Percentiles rank a stretch among this genome's conserved stretches.
Evolutionary conservation across 73 alveolate genomes (phyloP).

Genomic region (Tetrahymena borealis): DNA sequence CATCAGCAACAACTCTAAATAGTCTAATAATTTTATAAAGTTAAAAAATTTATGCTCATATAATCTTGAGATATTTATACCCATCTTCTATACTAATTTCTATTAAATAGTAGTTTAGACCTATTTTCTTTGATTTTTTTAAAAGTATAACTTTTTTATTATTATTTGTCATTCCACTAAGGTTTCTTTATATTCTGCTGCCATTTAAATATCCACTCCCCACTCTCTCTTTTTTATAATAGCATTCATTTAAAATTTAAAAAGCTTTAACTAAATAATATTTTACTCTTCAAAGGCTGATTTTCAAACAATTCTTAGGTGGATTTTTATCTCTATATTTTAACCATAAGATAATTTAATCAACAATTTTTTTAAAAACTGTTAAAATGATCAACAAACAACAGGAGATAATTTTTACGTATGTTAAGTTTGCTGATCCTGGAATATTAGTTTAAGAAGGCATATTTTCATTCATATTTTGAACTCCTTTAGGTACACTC

Average conservation of each 20-base stretch:
- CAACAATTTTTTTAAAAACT: too few relatives aligned
- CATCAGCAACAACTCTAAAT: background rate
- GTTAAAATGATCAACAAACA: background rate
- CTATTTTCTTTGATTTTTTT: background rate
- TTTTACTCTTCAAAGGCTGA: background rate
- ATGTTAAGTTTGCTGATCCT: background rate
- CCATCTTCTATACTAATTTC: background rate
- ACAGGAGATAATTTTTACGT: background rate
- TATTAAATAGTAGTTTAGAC: background rate
- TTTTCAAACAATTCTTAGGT: background rate
- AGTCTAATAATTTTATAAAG: too few relatives aligned
- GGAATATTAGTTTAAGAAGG: background rate
- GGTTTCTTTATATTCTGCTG: background rate
- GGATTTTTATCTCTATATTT: background rate
- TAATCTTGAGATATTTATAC: background rate
- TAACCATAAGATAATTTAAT: too few relatives aligned
- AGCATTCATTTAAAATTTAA: background rate
- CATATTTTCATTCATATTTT: background rate
- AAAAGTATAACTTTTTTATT: background rate
- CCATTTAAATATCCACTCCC: background rate
- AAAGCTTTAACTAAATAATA: background rate
- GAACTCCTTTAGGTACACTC: background rate
- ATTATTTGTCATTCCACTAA: background rate
- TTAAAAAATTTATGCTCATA: too few relatives aligned
- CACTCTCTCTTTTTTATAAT: background rate